phyloP scores from a whole-genome alignment of 495 filamentous ascomycete species.

The Podospora pseudoanserina region DNA sequence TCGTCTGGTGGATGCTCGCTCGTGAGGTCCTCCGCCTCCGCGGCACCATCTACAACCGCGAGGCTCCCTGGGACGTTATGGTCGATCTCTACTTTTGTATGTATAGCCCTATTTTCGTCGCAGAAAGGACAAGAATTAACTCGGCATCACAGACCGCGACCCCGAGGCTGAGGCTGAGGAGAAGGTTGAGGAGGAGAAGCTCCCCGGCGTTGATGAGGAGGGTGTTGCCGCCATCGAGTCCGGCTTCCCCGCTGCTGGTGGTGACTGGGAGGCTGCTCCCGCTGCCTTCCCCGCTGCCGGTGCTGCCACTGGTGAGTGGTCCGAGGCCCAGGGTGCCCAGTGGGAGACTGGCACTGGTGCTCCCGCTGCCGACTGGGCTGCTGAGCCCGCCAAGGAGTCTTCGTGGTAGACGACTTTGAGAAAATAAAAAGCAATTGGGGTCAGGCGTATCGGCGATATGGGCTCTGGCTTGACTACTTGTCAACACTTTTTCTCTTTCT shows the following conservation, averaged over 20 bases:
- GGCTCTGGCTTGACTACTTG: constrained; percentile 22
- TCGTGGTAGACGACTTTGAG: constrained; percentile 55
- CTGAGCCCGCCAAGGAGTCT: constrained; percentile 55
- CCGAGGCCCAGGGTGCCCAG: constrained; percentile 56
- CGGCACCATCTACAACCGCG: constrained; percentile 88
- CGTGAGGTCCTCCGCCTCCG: constrained; percentile 98
- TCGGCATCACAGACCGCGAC: constrained; percentile 68
- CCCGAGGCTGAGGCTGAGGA: constrained; percentile 98
- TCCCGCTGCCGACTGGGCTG: constrained; percentile 60
- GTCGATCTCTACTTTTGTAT: constrained; percentile 97
- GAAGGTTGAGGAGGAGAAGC: constrained; percentile 65
- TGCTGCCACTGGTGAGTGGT: constrained; percentile 38
- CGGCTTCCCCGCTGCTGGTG: constrained; percentile 56
- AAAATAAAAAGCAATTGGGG: constrained; percentile 25
- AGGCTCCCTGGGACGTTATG: constrained; percentile 97
- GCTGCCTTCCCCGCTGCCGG: constrained; percentile 61
- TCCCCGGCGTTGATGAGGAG: constrained; percentile 78
- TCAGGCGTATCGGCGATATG: constrained; percentile 31
- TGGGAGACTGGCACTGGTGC: constrained; percentile 62
- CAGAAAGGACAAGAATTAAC: constrained; percentile 21
- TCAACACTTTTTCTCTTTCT: constrained; percentile 20
- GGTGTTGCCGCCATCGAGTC: constrained; percentile 72
- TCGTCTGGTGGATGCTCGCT: constrained; percentile 99
- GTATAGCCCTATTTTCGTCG: constrained; percentile 18
- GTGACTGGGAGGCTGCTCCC: constrained; percentile 69